Evolutionary conservation across 2,329 filamentous ascomycete genomes (phyloP).

Genomic region (Phialophora expanda): DNA sequence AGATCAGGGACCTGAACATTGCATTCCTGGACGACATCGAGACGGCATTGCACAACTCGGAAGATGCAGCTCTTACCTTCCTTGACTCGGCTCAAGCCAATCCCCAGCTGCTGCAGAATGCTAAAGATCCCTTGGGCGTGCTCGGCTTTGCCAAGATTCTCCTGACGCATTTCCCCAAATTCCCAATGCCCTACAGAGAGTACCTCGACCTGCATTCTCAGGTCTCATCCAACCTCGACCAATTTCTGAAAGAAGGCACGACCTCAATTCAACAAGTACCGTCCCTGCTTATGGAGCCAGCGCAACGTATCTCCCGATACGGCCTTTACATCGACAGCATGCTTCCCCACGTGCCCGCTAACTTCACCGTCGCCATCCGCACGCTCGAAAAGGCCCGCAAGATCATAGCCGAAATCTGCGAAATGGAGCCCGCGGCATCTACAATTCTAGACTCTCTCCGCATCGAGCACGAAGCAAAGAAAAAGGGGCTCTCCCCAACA

Average conservation of each 20-base stretch:
- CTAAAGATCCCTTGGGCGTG: slow-evolving; percentile 77
- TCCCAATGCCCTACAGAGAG: slow-evolving; percentile 87
- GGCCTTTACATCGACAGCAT: slow-evolving; percentile 97
- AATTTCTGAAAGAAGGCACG: slow-evolving; percentile 71
- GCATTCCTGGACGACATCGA: slow-evolving; percentile 78
- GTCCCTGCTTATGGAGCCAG: slow-evolving; percentile 92
- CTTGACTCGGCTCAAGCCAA: slow-evolving; percentile 45
- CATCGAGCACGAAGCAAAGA: slow-evolving; percentile 39
- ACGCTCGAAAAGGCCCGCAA: slow-evolving; percentile 89
- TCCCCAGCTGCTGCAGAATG: slow-evolving; percentile 54
- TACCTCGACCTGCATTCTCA: slow-evolving; percentile 91
- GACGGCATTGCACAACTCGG: slow-evolving; percentile 78
- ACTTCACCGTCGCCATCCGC: slow-evolving; percentile 37
- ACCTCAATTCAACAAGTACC: slow-evolving; percentile 85
- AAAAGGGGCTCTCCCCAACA: slow-evolving; percentile 35
- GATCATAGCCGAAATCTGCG: slow-evolving; percentile 94
- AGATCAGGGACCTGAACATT: slow-evolving; percentile 81
- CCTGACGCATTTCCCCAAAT: slow-evolving; percentile 89
- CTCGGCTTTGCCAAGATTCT: slow-evolving; percentile 79
- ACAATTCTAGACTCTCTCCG: slow-evolving; percentile 42
- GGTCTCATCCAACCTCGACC: slow-evolving; percentile 79
- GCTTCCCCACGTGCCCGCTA: slow-evolving; percentile 39
- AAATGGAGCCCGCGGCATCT: slow-evolving; percentile 74
- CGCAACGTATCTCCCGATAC: slow-evolving; percentile 91
- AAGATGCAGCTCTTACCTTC: slow-evolving; percentile 76